A percentile compares a stretch with the other conserved stretches of the same genome.
These are phyloP conservation scores for Xerocomus amazonicus DNA, from an alignment of 1,284 basidiomycete genomes.

Conservation along the genomic window DNA sequence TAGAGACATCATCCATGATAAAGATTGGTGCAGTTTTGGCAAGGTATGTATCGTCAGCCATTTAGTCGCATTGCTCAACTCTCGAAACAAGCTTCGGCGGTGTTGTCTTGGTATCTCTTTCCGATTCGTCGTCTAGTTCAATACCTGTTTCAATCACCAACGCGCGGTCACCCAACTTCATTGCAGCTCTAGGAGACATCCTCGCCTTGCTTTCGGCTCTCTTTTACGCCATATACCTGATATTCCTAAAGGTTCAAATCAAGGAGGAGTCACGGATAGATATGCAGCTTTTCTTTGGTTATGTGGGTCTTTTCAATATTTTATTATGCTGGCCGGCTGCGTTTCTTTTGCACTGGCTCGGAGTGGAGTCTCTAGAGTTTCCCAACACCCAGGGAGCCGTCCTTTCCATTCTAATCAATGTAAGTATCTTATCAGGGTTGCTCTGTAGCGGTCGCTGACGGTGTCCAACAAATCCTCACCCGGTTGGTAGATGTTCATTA, in stretches of 20 bases:
- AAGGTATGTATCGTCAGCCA: slow-evolving; percentile 52
- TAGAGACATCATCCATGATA: slow-evolving; percentile 73
- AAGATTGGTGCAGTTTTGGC: slow-evolving; percentile 82
- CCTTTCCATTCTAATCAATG: slow-evolving; percentile 73
- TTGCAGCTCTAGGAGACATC: slow-evolving; percentile 65
- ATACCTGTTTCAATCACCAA: slow-evolving; percentile 15
- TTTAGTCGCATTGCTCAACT: slow-evolving; percentile 1
- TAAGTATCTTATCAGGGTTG: slow-evolving; percentile 33
- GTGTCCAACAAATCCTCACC: neutral
- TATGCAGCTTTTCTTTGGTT: slow-evolving; percentile 93
- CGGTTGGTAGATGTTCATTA: slow-evolving; percentile 72
- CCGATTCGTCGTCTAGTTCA: slow-evolving; percentile 50
- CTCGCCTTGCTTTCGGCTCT: slow-evolving; percentile 80
- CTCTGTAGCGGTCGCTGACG: neutral
- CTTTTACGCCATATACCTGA: slow-evolving; percentile 91
- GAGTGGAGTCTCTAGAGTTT: slow-evolving; percentile 73
- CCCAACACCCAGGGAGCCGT: slow-evolving; percentile 63
- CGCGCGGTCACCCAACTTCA: slow-evolving; percentile 18
- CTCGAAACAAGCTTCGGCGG: slow-evolving; percentile 67
- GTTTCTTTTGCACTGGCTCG: slow-evolving; percentile 73
- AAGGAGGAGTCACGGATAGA: slow-evolving; percentile 82
- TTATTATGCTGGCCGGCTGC: slow-evolving; percentile 80
- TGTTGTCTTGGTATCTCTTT: slow-evolving; percentile 81
- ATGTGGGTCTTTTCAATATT: slow-evolving; percentile 90
- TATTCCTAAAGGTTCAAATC: slow-evolving; percentile 86